phyloP scores from a whole-genome alignment of 345 rosid genomes.

The Draba incana region DNA sequence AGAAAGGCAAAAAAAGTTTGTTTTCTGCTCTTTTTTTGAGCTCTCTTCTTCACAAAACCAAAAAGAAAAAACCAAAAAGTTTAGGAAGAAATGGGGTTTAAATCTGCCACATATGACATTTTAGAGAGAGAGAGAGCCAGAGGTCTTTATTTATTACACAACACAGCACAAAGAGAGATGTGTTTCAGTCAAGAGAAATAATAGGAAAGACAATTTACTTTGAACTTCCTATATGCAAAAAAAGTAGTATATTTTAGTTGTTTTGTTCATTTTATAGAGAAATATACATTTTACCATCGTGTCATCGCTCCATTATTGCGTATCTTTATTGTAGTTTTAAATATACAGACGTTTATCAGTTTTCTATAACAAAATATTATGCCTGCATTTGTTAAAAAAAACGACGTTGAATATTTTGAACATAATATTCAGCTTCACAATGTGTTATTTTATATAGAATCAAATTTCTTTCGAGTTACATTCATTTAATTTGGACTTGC shows the following conservation, averaged over 20 bases:
- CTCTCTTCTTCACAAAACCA: not conserved
- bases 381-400: not conserved
- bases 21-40: too few species aligned
- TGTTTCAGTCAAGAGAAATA: constrained; percentile 4
- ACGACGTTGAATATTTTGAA: not conserved
- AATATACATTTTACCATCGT: not conserved
- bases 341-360: constrained; percentile 2
- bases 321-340: constrained; percentile 21
- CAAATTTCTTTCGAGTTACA: not conserved
- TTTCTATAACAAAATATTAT: constrained; percentile 10
- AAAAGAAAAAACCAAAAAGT: not conserved
- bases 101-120: constrained; percentile 25
- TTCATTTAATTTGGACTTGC: not conserved
- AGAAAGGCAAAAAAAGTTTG: too few species aligned
- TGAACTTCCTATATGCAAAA: constrained; percentile 15
- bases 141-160: constrained; percentile 31
- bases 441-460: not conserved
- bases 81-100: constrained; percentile 1
- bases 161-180: not conserved
- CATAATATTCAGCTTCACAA: not conserved
- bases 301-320: constrained; percentile 32
- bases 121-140: not conserved
- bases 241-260: not conserved
- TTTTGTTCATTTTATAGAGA: not conserved
- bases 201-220: constrained; percentile 12